These are phyloP conservation scores for Auriscalpium orientale DNA, from an alignment of 768 basidiomycete species.

Conservation along the genomic window DNA sequence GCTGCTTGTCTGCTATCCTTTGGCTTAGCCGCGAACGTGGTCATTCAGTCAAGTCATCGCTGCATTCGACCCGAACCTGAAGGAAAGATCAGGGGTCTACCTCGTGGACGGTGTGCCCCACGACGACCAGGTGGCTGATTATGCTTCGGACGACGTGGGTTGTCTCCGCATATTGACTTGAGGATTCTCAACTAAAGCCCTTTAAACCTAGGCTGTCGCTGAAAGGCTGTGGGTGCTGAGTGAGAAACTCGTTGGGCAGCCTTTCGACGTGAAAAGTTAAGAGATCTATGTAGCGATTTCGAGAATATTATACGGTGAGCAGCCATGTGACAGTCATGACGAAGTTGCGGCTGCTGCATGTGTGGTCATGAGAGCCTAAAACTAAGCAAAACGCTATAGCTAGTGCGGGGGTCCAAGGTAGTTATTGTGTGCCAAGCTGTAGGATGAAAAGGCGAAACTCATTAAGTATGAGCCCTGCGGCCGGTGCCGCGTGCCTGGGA, in stretches of 20 bases:
- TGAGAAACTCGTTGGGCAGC: not conserved
- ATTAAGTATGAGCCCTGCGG: no score
- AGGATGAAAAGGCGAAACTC: no score
- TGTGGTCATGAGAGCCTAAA: no score
- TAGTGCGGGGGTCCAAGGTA: no score
- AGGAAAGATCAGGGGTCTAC: not conserved
- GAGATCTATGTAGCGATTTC: no score
- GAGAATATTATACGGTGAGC: no score
- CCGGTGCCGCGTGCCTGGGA: no score
- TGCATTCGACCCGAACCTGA: not conserved
- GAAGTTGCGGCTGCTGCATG: no score
- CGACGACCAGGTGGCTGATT: not conserved
- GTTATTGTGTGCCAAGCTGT: no score
- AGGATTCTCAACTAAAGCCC: not conserved
- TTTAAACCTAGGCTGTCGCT: not conserved
- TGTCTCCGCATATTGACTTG: not conserved
- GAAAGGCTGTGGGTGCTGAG: not conserved
- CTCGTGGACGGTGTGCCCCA: not conserved
- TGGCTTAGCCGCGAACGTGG: not conserved
- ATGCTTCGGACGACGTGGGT: not conserved
- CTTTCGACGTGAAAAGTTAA: no score
- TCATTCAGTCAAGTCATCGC: not conserved
- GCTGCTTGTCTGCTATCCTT: not conserved
- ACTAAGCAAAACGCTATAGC: no score
- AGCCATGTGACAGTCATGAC: no score